Evolutionary conservation across 2,329 filamentous ascomycete species (phyloP).

Genomic region (Microsporum canis): DNA sequence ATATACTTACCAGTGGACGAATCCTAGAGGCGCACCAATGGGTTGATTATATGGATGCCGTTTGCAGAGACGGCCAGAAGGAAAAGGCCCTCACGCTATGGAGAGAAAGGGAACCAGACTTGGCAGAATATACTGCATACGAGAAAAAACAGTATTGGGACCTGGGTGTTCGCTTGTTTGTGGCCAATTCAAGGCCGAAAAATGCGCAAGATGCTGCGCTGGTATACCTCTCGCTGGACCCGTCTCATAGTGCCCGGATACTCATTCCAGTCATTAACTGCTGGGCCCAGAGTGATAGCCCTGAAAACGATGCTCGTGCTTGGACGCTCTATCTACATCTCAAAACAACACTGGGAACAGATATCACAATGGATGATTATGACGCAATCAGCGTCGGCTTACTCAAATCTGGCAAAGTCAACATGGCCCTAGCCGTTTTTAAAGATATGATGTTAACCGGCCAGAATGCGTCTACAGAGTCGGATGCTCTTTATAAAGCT

Average conservation of each 20-base stretch:
- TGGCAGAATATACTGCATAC: constrained; percentile 36
- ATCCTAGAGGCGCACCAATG: constrained; percentile 47
- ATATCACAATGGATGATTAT: constrained; percentile 62
- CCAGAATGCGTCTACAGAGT: constrained; percentile 34
- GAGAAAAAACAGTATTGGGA: constrained; percentile 35
- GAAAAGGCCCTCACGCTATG: constrained; percentile 52
- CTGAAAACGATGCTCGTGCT: constrained; percentile 45
- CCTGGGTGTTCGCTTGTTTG: constrained; percentile 42
- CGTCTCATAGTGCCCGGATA: constrained; percentile 26
- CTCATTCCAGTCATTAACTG: constrained; percentile 58
- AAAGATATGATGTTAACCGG: constrained; percentile 76
- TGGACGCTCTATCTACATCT: constrained; percentile 58
- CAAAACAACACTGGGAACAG: constrained; percentile 46
- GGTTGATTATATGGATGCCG: constrained; percentile 56
- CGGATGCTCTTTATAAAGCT: constrained; percentile 34
- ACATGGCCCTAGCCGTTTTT: constrained; percentile 63
- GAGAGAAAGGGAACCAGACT: constrained; percentile 45
- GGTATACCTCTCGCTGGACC: constrained; percentile 29
- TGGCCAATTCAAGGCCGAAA: constrained; percentile 36
- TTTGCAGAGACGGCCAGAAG: constrained; percentile 52
- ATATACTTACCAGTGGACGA: constrained; percentile 52
- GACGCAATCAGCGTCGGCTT: constrained; percentile 63
- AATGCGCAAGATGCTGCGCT: constrained; percentile 41
- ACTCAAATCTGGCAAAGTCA: constrained; percentile 51
- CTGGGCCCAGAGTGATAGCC: constrained; percentile 44